These are phyloP conservation scores for Colletotrichum tropicale DNA, from an alignment of 2,329 filamentous ascomycete genomes.

Conservation along the genomic window DNA sequence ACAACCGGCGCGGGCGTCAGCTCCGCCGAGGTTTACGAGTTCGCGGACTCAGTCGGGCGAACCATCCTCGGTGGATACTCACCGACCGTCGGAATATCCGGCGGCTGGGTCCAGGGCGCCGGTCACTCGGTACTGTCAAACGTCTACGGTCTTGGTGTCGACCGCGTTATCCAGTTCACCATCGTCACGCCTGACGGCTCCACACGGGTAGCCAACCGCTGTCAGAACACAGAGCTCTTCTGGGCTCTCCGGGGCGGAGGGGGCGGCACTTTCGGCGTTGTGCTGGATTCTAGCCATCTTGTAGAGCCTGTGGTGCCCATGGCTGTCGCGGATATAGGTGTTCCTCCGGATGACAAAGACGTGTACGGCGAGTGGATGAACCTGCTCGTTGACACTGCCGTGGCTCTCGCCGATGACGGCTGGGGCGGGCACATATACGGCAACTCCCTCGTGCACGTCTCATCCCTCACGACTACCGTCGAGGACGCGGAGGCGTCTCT, in stretches of 20 bases:
- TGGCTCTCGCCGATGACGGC: not conserved
- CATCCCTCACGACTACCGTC: accelerated
- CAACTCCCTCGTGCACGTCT: not conserved
- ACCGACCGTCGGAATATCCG: not conserved
- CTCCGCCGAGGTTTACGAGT: not conserved
- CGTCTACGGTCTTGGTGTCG: not conserved
- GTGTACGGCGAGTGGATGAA: not conserved
- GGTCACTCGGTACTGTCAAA: not conserved
- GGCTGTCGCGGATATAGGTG: not conserved
- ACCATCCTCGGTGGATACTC: not conserved
- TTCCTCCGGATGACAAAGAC: accelerated
- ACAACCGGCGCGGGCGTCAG: not conserved
- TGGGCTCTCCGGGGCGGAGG: not conserved
- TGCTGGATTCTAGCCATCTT: not conserved
- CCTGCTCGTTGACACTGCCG: accelerated
- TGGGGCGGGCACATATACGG: not conserved
- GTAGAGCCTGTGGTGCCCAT: not conserved
- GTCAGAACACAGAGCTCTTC: not conserved
- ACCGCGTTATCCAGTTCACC: not conserved
- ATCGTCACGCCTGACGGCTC: not conserved
- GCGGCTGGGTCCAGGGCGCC: not conserved
- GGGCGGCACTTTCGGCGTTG: not conserved
- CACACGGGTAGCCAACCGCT: not conserved
- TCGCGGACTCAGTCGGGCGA: not conserved
- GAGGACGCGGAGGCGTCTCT: not conserved